These are phyloP conservation scores for Arachnomyces sp. DNA, from an alignment of 2,329 filamentous ascomycete species.

Conservation along the genomic window DNA sequence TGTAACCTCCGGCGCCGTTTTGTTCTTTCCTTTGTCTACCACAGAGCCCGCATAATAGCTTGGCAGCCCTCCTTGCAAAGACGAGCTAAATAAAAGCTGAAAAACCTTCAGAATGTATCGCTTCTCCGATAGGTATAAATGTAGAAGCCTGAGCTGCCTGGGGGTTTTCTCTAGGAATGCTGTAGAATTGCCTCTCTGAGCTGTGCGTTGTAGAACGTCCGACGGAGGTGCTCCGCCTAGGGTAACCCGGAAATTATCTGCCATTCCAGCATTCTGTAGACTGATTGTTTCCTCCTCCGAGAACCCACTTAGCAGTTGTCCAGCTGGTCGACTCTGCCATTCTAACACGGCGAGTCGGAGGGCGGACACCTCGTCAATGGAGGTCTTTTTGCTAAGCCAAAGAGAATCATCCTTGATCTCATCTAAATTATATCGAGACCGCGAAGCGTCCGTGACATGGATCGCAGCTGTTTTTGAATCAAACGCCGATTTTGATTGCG, in stretches of 20 bases:
- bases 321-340: constrained; percentile 71
- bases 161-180: constrained; percentile 55
- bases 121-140: constrained; percentile 65
- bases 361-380: constrained; percentile 73
- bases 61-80: constrained; percentile 19
- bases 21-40: constrained; percentile 7
- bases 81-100: constrained; percentile 40
- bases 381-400: constrained; percentile 74
- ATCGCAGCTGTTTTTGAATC: constrained; percentile 83
- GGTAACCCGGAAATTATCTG: constrained; percentile 54
- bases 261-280: constrained; percentile 64
- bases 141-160: constrained; percentile 60
- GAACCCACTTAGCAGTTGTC: constrained; percentile 62
- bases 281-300: constrained; percentile 72
- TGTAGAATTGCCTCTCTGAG: constrained; percentile 21
- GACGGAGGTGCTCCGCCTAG: constrained; percentile 32
- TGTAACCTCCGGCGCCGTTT: constrained; percentile 5
- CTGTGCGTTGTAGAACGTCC: too few relatives aligned
- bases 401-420: constrained; percentile 75
- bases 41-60: constrained; percentile 9
- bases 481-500: constrained; percentile 62
- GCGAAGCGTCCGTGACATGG: constrained; percentile 63
- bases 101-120: constrained; percentile 59
- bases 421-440: constrained; percentile 63
- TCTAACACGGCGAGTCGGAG: constrained; percentile 74